A percentile compares a stretch with the other conserved stretches of the same genome.
phyloP scores from a whole-genome alignment of 1,284 basidiomycete genomes.

The Hypsizygus ulmarius region DNA sequence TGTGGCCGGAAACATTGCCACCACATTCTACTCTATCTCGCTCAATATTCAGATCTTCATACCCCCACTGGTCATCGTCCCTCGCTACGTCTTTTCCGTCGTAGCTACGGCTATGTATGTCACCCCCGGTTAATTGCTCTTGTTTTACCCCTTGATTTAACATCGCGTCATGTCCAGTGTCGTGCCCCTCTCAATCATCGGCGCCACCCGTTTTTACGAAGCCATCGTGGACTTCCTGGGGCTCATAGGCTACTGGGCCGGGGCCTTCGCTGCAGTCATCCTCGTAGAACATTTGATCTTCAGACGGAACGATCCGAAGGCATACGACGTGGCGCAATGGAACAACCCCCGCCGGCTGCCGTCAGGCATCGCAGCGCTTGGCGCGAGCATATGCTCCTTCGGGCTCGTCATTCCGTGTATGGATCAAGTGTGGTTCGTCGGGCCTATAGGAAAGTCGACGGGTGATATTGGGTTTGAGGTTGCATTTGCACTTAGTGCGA shows the following conservation, averaged over 20 bases:
- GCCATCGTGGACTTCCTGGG: slow-evolving; percentile 69
- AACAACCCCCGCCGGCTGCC: slow-evolving; percentile 55
- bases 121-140: background rate
- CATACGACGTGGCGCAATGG: slow-evolving; percentile 57
- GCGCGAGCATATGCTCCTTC: slow-evolving; percentile 48
- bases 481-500: slow-evolving; percentile 50
- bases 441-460: slow-evolving; percentile 65
- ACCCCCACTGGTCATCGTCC: slow-evolving; percentile 65
- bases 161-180: slow-evolving; percentile 27
- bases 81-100: slow-evolving; percentile 85
- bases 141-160: background rate
- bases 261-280: slow-evolving; percentile 57
- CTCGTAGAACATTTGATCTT: slow-evolving; percentile 65
- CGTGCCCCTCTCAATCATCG: slow-evolving; percentile 65
- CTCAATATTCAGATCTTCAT: slow-evolving; percentile 79
- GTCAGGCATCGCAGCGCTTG: slow-evolving; percentile 60
- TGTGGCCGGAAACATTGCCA: slow-evolving; percentile 82
- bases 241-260: slow-evolving; percentile 73
- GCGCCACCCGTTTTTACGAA: slow-evolving; percentile 63
- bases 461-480: slow-evolving; percentile 81
- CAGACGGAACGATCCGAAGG: slow-evolving; percentile 45
- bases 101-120: slow-evolving; percentile 77
- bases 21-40: slow-evolving; percentile 83
- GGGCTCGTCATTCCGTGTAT: slow-evolving; percentile 66
- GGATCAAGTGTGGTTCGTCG: slow-evolving; percentile 70